phyloP scores from a whole-genome alignment of 2,329 filamentous ascomycete species.

The Ilyonectria robusta region DNA sequence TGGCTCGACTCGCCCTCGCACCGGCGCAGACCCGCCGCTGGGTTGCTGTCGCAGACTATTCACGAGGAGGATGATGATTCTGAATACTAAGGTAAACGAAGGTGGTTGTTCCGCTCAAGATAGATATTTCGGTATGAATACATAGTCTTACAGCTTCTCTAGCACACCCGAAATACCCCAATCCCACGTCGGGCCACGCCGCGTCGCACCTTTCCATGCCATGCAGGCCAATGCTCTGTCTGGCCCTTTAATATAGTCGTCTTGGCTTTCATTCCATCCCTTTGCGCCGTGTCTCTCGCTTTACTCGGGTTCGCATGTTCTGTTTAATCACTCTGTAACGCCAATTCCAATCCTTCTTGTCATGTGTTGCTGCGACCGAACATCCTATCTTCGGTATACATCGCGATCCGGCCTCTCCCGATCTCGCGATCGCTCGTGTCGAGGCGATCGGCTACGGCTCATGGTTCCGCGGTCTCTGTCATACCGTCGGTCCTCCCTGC shows the following conservation, averaged over 20 bases:
- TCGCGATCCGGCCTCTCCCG: slow-evolving; percentile 64
- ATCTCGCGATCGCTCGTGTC: slow-evolving; percentile 56
- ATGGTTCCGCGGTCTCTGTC: slow-evolving; percentile 59
- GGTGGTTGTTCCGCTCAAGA: slow-evolving; percentile 1
- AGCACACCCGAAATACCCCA: slow-evolving; percentile 6
- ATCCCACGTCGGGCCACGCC: slow-evolving; percentile 1
- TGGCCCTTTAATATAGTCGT: slow-evolving; percentile 24
- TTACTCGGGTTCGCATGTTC: slow-evolving; percentile 30
- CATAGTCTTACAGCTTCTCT: slow-evolving; percentile 12
- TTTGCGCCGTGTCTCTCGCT: slow-evolving; percentile 36
- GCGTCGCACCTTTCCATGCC: neutral
- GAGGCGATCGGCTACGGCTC: slow-evolving; percentile 59
- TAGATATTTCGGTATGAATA: slow-evolving; percentile 8
- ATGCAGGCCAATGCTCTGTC: slow-evolving; percentile 24
- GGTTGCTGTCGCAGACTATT: slow-evolving; percentile 76
- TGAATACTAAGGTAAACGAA: slow-evolving; percentile 48
- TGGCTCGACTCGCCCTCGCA: slow-evolving; percentile 55
- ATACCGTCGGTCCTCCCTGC: slow-evolving; percentile 56
- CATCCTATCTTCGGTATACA: slow-evolving; percentile 63
- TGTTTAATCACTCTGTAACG: slow-evolving; percentile 36
- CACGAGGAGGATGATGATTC: slow-evolving; percentile 79
- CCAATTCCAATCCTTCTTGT: slow-evolving; percentile 24
- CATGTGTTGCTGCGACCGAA: slow-evolving; percentile 10
- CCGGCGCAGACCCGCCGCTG: slow-evolving; percentile 59
- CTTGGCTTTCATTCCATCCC: slow-evolving; percentile 27